Evolutionary conservation across 2,329 filamentous ascomycete genomes (phyloP).

Genomic region (Calonectria fujianensis): DNA sequence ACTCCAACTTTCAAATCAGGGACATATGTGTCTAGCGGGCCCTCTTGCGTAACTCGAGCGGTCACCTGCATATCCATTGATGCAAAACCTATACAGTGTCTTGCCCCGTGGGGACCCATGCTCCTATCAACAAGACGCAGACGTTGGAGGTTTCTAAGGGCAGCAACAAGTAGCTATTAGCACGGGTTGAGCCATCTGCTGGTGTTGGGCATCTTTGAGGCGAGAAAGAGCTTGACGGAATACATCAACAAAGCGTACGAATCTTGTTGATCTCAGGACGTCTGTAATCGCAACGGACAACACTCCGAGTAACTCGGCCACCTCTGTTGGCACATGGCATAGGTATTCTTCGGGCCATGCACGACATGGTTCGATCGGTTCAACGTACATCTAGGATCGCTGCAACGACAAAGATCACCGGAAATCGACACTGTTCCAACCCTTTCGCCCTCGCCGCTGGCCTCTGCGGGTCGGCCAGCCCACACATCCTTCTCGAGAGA

Average conservation of each 20-base stretch:
- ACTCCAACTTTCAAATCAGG: constrained; percentile 38
- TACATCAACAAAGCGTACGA: neutral
- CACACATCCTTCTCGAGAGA: constrained; percentile 8
- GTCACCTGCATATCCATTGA: constrained; percentile 41
- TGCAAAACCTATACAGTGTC: constrained; percentile 39
- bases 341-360: constrained; percentile 3
- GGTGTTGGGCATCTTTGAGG: neutral
- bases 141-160: neutral
- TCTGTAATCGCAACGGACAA: neutral
- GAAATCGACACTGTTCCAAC: neutral
- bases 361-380: constrained; percentile 23
- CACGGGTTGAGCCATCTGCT: neutral
- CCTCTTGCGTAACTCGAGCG: constrained; percentile 38
- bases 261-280: constrained; percentile 3
- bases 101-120: constrained; percentile 23
- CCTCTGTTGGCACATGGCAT: constrained; percentile 1
- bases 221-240: too few species aligned
- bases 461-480: neutral
- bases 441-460: neutral
- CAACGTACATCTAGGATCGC: neutral
- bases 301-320: constrained; percentile 12
- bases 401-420: neutral
- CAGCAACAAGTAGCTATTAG: neutral
- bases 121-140: neutral
- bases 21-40: constrained; percentile 6